A percentile compares a stretch with the other conserved stretches of the same genome.
These are phyloP conservation scores for Begonia fuchsioides DNA, from an alignment of 306 rosid species.

Conservation along the genomic window DNA sequence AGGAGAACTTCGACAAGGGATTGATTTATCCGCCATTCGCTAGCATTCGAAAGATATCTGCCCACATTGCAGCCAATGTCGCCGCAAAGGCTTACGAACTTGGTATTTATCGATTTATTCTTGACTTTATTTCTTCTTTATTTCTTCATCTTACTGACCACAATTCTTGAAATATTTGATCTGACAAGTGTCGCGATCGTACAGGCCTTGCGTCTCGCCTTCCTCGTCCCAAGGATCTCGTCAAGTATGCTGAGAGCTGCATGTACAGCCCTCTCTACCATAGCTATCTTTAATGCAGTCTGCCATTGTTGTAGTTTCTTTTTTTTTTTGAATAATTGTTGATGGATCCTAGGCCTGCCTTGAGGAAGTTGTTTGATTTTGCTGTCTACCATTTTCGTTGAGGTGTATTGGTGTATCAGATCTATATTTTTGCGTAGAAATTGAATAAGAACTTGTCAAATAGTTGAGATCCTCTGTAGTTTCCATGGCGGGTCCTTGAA, in stretches of 20 bases:
- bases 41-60: constrained; percentile 87
- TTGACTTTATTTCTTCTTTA: not conserved
- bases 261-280: constrained; percentile 92
- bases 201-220: constrained; percentile 85
- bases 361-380: no score
- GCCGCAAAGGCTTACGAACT: constrained; percentile 87
- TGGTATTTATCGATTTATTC: constrained; percentile 27
- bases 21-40: constrained; percentile 96
- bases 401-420: no score
- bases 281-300: constrained; percentile 43
- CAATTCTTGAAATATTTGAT: not conserved
- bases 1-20: constrained; percentile 69
- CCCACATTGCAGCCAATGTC: constrained; percentile 80
- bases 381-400: no score
- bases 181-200: constrained; percentile 2
- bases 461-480: no score
- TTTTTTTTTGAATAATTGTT: no score
- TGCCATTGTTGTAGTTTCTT: not conserved
- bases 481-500: no score
- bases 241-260: constrained; percentile 82
- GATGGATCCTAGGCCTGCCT: no score
- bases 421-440: no score
- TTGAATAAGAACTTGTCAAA: no score
- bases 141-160: constrained; percentile 1
- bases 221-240: constrained; percentile 87